Evolutionary conservation across 2,329 filamentous ascomycete species (phyloP).

Genomic region (Talaromyces sp.): DNA sequence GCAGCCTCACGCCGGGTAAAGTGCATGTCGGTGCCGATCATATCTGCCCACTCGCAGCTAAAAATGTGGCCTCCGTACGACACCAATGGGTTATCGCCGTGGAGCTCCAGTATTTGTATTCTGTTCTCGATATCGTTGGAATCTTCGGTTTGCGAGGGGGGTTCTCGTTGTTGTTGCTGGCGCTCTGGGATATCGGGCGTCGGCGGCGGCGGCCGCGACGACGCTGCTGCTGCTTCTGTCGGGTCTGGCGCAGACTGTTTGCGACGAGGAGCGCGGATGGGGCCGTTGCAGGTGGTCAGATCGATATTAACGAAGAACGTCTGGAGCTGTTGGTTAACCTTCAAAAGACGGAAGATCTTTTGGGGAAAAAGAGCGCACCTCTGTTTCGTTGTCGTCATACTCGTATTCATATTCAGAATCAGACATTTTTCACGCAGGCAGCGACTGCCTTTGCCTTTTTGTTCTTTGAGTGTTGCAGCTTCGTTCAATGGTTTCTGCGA

Average conservation of each 20-base stretch:
- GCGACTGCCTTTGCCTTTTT: background rate
- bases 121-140: slow-evolving; percentile 24
- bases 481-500: background rate
- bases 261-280: slow-evolving; percentile 27
- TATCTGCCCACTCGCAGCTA: slow-evolving; percentile 73
- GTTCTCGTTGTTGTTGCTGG: background rate
- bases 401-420: slow-evolving; percentile 50
- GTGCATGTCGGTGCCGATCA: slow-evolving; percentile 78
- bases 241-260: slow-evolving; percentile 20
- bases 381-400: slow-evolving; percentile 52
- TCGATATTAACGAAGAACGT: slow-evolving; percentile 58
- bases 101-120: slow-evolving; percentile 79
- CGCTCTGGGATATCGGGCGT: background rate
- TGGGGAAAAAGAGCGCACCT: slow-evolving; percentile 24
- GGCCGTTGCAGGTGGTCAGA: slow-evolving; percentile 43
- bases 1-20: slow-evolving; percentile 50
- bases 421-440: background rate
- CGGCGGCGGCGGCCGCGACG: background rate
- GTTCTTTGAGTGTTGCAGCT: background rate
- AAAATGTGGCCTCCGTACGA: slow-evolving; percentile 75
- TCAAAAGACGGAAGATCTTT: background rate
- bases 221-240: background rate
- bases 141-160: slow-evolving; percentile 27
- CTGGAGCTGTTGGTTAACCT: slow-evolving; percentile 25
- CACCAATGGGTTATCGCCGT: slow-evolving; percentile 69